These are phyloP conservation scores for Clathrus columnatus DNA, from an alignment of 768 basidiomycete genomes.

Conservation along the genomic window DNA sequence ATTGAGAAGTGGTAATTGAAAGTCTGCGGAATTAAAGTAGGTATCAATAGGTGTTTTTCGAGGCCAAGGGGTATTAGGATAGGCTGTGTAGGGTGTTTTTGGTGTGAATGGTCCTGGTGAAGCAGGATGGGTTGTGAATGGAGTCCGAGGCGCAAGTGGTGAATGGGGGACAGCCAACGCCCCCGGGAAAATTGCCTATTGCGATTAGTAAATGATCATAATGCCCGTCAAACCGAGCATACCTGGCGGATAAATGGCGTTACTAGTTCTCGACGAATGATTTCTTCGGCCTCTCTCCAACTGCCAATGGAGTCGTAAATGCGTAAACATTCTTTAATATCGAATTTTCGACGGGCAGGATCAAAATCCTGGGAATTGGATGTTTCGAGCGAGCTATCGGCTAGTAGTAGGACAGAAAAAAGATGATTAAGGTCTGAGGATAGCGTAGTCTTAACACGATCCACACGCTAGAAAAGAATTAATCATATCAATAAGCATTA, in stretches of 20 bases:
- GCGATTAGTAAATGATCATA: not conserved
- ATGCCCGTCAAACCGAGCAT: not conserved
- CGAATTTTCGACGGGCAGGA: conserved; percentile 50
- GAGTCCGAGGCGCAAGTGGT: conserved; percentile 70
- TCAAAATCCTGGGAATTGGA: conserved; percentile 45
- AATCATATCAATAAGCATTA: not conserved
- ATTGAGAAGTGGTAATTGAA: conserved; percentile 42
- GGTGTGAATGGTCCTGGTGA: conserved; percentile 34
- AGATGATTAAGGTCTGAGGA: conserved; percentile 81
- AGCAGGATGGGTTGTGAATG: conserved; percentile 39
- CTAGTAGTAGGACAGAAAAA: conserved; percentile 53
- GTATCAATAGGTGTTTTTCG: conserved; percentile 31
- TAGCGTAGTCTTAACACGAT: conserved; percentile 74
- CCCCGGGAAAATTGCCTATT: conserved; percentile 65
- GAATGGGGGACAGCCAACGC: conserved; percentile 62
- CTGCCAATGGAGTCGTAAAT: conserved; percentile 75
- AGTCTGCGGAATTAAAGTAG: conserved; percentile 21
- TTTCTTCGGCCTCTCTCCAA: conserved; percentile 85
- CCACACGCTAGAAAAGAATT: conserved; percentile 53
- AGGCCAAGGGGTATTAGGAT: conserved; percentile 34
- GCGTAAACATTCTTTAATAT: conserved; percentile 68
- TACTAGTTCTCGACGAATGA: conserved; percentile 64
- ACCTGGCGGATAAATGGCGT: conserved; percentile 74
- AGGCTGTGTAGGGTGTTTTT: conserved; percentile 46
- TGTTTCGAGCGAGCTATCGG: conserved; percentile 35